Conservation (phyloP, 306 rosid genomes). For the Ochetophila trinervis region DNA sequence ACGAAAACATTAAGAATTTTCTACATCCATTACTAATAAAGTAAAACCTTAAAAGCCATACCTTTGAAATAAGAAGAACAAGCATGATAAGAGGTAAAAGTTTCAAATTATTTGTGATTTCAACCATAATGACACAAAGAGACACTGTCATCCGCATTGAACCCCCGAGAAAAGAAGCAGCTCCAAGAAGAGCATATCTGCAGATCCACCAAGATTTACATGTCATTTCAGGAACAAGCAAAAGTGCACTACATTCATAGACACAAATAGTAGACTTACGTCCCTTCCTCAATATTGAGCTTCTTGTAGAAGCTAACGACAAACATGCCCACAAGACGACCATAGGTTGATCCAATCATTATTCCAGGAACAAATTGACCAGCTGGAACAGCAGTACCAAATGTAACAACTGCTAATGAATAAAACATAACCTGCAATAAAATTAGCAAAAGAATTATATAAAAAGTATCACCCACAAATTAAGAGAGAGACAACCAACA, state of each 20-base stretch:
- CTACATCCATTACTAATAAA: slow-evolving; percentile 7
- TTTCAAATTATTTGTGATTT: slow-evolving; percentile 86
- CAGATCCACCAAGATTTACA: slow-evolving; percentile 35
- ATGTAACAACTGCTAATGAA: slow-evolving; percentile 84
- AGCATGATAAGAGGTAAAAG: slow-evolving; percentile 91
- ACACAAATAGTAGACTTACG: slow-evolving; percentile 50
- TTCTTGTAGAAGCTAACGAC: slow-evolving; percentile 82
- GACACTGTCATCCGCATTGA: slow-evolving; percentile 98
- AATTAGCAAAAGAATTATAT: slow-evolving; percentile 22
- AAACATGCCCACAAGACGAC: slow-evolving; percentile 94
- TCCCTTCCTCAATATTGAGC: slow-evolving; percentile 97
- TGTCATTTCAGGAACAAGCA: slow-evolving; percentile 24
- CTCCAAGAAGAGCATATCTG: slow-evolving; percentile 97
- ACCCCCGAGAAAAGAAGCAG: slow-evolving; percentile 98
- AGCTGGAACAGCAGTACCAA: slow-evolving; percentile 96
- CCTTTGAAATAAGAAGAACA: slow-evolving; percentile 98
- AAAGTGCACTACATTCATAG: not conserved
- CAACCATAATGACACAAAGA: slow-evolving; percentile 96
- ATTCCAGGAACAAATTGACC: slow-evolving; percentile 99
- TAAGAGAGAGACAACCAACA: not conserved
- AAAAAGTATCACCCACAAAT: slow-evolving; percentile 12
- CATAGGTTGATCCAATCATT: slow-evolving; percentile 95
- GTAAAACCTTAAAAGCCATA: slow-evolving; percentile 29
- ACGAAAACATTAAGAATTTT: slow-evolving; percentile 21
- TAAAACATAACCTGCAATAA: slow-evolving; percentile 87